Evolutionary conservation across 345 rosid genomes (phyloP).

Genomic region (Physaria fendleri): DNA sequence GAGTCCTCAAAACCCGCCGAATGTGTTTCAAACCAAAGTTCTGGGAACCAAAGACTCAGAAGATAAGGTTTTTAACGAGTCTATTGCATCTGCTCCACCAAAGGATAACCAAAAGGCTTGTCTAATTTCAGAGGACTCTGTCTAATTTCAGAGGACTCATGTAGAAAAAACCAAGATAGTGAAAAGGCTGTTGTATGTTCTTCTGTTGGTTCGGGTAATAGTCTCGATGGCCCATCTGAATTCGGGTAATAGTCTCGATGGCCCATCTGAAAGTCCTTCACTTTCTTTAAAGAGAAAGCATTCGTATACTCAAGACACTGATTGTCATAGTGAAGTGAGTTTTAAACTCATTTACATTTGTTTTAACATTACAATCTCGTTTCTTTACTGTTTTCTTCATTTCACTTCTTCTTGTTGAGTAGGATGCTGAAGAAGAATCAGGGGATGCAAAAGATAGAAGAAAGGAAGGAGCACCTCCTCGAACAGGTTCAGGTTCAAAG

Average conservation of each 20-base stretch:
- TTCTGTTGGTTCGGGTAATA: constrained; percentile 76
- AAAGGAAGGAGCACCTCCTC: constrained; percentile 35
- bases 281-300: constrained; percentile 58
- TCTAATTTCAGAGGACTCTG: constrained; percentile 31
- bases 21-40: constrained; percentile 29
- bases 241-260: constrained; percentile 63
- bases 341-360: not conserved
- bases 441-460: constrained; percentile 40
- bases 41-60: constrained; percentile 32
- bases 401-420: constrained; percentile 6
- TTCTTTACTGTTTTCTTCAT: not conserved
- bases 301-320: constrained; percentile 48
- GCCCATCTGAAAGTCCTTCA: constrained; percentile 44
- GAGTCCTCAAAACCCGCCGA: constrained; percentile 29
- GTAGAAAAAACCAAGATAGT: constrained; percentile 36
- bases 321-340: constrained; percentile 71
- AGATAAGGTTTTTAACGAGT: constrained; percentile 30
- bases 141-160: constrained; percentile 27
- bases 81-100: constrained; percentile 29
- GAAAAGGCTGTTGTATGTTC: constrained; percentile 64
- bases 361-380: not conserved
- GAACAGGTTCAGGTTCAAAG: constrained; percentile 49
- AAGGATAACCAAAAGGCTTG: constrained; percentile 35
- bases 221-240: constrained; percentile 50
- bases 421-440: constrained; percentile 77